phyloP scores from a whole-genome alignment of 345 rosid genomes.

The Lepidium aucheri region DNA sequence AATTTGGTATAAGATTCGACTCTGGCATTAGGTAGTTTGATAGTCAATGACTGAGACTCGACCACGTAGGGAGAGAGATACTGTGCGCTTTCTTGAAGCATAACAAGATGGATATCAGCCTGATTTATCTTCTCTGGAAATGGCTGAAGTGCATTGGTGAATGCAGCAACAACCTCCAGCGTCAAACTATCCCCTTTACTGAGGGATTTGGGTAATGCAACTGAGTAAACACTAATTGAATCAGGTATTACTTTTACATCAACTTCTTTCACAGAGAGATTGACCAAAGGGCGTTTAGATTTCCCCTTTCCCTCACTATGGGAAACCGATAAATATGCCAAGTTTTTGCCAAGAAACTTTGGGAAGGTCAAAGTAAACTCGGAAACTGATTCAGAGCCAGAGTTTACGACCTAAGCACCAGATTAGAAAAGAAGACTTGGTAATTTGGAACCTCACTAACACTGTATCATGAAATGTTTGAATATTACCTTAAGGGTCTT shows the following conservation, averaged over 20 bases:
- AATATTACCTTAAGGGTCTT: constrained; percentile 60
- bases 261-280: constrained; percentile 40
- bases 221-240: constrained; percentile 47
- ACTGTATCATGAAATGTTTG: neutral
- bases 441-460: neutral
- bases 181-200: constrained; percentile 52
- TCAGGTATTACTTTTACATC: constrained; percentile 50
- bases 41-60: constrained; percentile 58
- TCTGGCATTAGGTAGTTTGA: constrained; percentile 65
- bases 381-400: constrained; percentile 54
- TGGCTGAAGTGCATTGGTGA: constrained; percentile 53
- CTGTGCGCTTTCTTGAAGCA: constrained; percentile 69
- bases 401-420: constrained; percentile 52
- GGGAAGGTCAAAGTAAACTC: constrained; percentile 69
- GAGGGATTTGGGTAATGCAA: constrained; percentile 52
- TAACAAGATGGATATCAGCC: constrained; percentile 78
- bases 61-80: constrained; percentile 72
- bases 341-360: constrained; percentile 51
- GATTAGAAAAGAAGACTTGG: neutral
- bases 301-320: constrained; percentile 66
- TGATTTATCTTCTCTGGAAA: constrained; percentile 86
- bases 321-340: constrained; percentile 57
- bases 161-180: constrained; percentile 54
- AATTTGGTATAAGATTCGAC: constrained; percentile 71
- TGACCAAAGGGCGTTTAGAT: constrained; percentile 32